phyloP scores from a whole-genome alignment of 2,329 filamentous ascomycete genomes.

The Coniochaeta hoffmannii region DNA sequence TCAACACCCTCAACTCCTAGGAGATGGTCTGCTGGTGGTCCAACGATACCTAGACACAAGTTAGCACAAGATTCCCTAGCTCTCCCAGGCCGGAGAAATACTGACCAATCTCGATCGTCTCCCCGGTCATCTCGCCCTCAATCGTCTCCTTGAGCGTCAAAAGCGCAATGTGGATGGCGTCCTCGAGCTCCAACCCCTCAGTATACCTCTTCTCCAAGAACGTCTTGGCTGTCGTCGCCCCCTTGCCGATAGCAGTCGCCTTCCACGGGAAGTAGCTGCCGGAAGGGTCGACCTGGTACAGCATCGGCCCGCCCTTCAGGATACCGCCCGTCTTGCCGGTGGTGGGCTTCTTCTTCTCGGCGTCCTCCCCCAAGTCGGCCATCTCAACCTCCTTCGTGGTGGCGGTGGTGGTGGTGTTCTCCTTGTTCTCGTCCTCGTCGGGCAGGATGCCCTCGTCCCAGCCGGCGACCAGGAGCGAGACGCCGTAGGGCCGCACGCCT shows the following conservation, averaged over 20 bases:
- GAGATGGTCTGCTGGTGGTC: constrained; percentile 85
- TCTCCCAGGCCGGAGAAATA: background rate
- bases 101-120: constrained; percentile 95
- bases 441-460: constrained; percentile 97
- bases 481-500: constrained; percentile 93
- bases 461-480: constrained; percentile 88
- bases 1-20: constrained; percentile 87
- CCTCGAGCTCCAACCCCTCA: constrained; percentile 91
- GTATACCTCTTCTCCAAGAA: constrained; percentile 99
- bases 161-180: constrained; percentile 96
- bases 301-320: constrained; percentile 88
- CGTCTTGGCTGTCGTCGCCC: constrained; percentile 95
- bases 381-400: constrained; percentile 40
- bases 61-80: constrained; percentile 15
- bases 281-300: constrained; percentile 99
- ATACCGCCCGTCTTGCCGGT: constrained; percentile 90
- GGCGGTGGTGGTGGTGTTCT: too few relatives aligned
- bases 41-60: constrained; percentile 68
- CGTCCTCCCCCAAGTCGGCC: constrained; percentile 39
- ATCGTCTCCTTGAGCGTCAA: constrained; percentile 98
- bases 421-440: constrained; percentile 60
- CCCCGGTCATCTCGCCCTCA: constrained; percentile 97
- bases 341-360: constrained; percentile 63
- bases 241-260: constrained; percentile 97
- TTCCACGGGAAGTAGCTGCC: constrained; percentile 99